phyloP scores from a whole-genome alignment of 2,329 filamentous ascomycete genomes.

The Paecilomyces niveus region DNA sequence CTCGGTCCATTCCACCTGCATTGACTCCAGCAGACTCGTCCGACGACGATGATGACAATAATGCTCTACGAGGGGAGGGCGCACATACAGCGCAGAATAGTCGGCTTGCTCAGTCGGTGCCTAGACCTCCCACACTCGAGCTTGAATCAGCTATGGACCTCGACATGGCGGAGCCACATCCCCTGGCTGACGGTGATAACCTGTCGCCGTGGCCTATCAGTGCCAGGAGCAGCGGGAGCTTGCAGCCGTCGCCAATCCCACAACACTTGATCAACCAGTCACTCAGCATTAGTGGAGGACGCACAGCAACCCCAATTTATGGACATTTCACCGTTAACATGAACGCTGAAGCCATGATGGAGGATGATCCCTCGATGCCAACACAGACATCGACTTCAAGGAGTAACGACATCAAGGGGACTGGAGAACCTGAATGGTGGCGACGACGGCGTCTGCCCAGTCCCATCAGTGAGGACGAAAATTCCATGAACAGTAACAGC shows the following conservation, averaged over 20 bases:
- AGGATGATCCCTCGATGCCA: background rate
- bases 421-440: slow-evolving; percentile 12
- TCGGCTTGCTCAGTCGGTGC: slow-evolving; percentile 1
- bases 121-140: slow-evolving; percentile 4
- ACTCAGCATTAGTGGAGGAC: slow-evolving; percentile 24
- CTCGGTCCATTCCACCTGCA: slow-evolving; percentile 14
- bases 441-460: slow-evolving; percentile 28
- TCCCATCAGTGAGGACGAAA: slow-evolving; percentile 32
- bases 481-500: slow-evolving; percentile 4
- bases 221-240: slow-evolving; percentile 10
- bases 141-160: slow-evolving; percentile 20
- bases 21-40: slow-evolving; percentile 32
- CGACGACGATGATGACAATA: slow-evolving; percentile 23
- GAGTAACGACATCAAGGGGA: background rate
- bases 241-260: slow-evolving; percentile 23
- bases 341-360: slow-evolving; percentile 9
- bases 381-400: background rate
- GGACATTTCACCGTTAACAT: slow-evolving; percentile 20
- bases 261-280: slow-evolving; percentile 21
- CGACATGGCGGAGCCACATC: slow-evolving; percentile 18
- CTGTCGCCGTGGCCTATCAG: slow-evolving; percentile 14
- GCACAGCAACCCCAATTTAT: slow-evolving; percentile 21
- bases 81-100: slow-evolving; percentile 3
- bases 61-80: slow-evolving; percentile 5
- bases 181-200: slow-evolving; percentile 10